phyloP scores from a whole-genome alignment of 2,329 filamentous ascomycete species.

The Aspergillus piperis region DNA sequence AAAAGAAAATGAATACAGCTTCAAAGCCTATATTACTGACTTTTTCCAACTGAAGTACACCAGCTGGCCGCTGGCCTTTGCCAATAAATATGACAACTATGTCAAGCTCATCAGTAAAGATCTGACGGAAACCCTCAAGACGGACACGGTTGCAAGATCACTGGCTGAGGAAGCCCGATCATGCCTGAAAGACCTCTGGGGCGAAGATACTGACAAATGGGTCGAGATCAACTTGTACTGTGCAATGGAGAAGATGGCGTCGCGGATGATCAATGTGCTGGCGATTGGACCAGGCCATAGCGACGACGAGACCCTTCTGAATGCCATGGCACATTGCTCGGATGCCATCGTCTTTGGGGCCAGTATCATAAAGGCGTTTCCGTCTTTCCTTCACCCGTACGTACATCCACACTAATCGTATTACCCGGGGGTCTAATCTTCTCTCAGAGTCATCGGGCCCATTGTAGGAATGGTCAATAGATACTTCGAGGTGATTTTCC shows the following conservation, averaged over 20 bases:
- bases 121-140: constrained; percentile 15
- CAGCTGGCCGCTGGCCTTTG: constrained; percentile 18
- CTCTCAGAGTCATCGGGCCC: constrained; percentile 11
- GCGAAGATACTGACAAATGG: constrained; percentile 15
- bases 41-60: constrained; percentile 20
- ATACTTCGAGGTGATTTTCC: constrained; percentile 14
- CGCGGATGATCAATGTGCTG: constrained; percentile 16
- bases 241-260: constrained; percentile 16
- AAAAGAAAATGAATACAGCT: constrained; percentile 17
- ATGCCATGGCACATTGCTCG: constrained; percentile 17
- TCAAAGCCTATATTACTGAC: constrained; percentile 15
- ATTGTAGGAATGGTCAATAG: constrained; percentile 15
- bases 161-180: constrained; percentile 15
- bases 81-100: constrained; percentile 16
- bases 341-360: constrained; percentile 17
- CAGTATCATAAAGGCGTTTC: constrained; percentile 18
- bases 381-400: constrained; percentile 14
- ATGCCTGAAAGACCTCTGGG: constrained; percentile 15
- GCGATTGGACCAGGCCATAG: constrained; percentile 15
- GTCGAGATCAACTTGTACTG: constrained; percentile 13
- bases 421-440: background rate
- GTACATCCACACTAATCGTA: background rate
- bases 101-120: constrained; percentile 21
- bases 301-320: constrained; percentile 10
- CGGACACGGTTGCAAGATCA: constrained; percentile 12